phyloP scores from a whole-genome alignment of 2,329 filamentous ascomycete species.

The Beauveria brongniartii region DNA sequence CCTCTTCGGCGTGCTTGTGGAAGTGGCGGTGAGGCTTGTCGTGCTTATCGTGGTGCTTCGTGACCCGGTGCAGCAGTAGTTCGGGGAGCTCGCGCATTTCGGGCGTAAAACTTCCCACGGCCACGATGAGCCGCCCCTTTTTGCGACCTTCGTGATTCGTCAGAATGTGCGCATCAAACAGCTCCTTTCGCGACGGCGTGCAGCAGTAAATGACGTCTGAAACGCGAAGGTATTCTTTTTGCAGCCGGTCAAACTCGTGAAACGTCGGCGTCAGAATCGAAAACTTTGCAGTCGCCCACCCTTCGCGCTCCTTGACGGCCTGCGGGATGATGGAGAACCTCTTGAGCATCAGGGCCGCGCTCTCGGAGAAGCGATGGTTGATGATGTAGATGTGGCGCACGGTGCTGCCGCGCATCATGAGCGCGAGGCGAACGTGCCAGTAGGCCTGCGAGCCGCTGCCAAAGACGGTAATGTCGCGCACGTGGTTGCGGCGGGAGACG shows the following conservation, averaged over 20 bases:
- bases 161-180: slow-evolving; percentile 68
- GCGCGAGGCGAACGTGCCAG: slow-evolving; percentile 83
- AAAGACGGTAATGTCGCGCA: slow-evolving; percentile 75
- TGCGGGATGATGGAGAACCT: slow-evolving; percentile 37
- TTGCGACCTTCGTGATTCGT: slow-evolving; percentile 62
- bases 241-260: slow-evolving; percentile 55
- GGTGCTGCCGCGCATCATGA: slow-evolving; percentile 62
- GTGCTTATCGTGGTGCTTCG: slow-evolving; percentile 36
- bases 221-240: slow-evolving; percentile 62
- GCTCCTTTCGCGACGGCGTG: slow-evolving; percentile 63
- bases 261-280: slow-evolving; percentile 61
- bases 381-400: slow-evolving; percentile 78
- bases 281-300: slow-evolving; percentile 60
- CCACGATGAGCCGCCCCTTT: slow-evolving; percentile 64
- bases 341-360: slow-evolving; percentile 42
- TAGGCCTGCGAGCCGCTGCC: slow-evolving; percentile 86
- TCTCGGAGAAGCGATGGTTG: slow-evolving; percentile 61
- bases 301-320: slow-evolving; percentile 44
- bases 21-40: slow-evolving; percentile 46
- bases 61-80: slow-evolving; percentile 61
- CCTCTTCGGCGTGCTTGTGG: slow-evolving; percentile 58
- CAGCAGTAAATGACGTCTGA: slow-evolving; percentile 85
- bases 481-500: slow-evolving; percentile 54
- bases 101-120: slow-evolving; percentile 60
- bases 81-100: slow-evolving; percentile 78